These are phyloP conservation scores for Stipa capillata DNA, from an alignment of 176 grass and related monocot species.

Conservation along the genomic window DNA sequence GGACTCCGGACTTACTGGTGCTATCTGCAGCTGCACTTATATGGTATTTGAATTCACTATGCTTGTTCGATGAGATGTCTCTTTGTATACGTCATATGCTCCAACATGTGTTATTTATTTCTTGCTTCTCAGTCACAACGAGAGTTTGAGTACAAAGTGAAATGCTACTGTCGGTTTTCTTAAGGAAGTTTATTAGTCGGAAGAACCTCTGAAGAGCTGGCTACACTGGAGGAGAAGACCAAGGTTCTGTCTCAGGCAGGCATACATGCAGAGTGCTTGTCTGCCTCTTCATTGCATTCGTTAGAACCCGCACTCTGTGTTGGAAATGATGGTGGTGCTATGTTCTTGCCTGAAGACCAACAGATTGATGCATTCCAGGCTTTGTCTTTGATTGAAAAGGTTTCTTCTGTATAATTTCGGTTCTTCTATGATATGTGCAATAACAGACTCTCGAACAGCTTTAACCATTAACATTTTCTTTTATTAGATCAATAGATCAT, in stretches of 20 bases:
- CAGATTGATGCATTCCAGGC: conserved; percentile 74
- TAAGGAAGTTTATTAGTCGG: conserved; percentile 86
- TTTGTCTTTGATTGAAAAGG: conserved; percentile 87
- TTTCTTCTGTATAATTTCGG: neutral
- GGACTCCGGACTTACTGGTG: neutral
- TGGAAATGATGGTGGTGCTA: conserved; percentile 61
- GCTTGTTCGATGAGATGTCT: neutral
- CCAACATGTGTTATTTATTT: neutral
- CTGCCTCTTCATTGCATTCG: conserved; percentile 32
- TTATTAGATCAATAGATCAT: conserved; percentile 64
- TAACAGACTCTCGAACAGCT: neutral
- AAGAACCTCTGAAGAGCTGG: conserved; percentile 51
- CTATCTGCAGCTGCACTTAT: neutral
- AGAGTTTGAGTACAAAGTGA: conserved; percentile 5
- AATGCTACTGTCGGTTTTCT: conserved; percentile 1
- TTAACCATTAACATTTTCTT: neutral
- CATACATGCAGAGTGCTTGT: conserved; percentile 59
- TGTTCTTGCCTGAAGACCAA: conserved; percentile 66
- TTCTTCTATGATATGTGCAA: neutral
- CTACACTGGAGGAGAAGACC: conserved; percentile 51
- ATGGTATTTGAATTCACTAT: neutral
- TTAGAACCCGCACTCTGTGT: conserved; percentile 61
- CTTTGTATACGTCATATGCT: neutral
- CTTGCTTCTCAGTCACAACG: neutral
- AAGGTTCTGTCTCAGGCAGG: conserved; percentile 56